A percentile compares a stretch with the other conserved stretches of the same genome.
Conservation (phyloP, 1,284 basidiomycete genomes). For the Ceratorhiza oryzae-sativae region DNA sequence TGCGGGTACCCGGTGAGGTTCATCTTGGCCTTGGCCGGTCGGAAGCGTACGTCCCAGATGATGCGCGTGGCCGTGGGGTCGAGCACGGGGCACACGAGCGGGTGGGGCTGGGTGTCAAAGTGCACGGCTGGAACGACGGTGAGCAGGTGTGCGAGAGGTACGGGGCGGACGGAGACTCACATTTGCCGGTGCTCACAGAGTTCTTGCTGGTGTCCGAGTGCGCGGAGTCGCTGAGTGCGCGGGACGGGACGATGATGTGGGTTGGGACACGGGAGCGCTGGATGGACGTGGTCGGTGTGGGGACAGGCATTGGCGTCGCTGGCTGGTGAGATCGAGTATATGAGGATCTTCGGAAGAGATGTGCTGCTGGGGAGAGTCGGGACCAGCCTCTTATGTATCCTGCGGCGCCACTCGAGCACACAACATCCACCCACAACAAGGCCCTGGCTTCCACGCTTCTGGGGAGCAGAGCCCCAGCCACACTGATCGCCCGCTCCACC, state of each 20-base stretch:
- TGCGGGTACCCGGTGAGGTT: conserved; percentile 17
- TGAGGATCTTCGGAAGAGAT: conserved; percentile 22
- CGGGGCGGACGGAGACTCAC: conserved; percentile 7
- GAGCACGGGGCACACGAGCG: conserved; percentile 16
- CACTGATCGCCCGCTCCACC: neutral
- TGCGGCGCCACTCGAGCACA: conserved; percentile 14
- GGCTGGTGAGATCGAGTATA: neutral
- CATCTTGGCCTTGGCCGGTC: conserved; percentile 33
- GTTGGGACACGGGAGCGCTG: neutral
- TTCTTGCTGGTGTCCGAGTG: conserved; percentile 31
- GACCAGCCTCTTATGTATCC: neutral
- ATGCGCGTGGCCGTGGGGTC: conserved; percentile 18
- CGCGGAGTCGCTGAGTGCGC: conserved; percentile 10
- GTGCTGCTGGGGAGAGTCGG: neutral
- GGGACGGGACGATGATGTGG: neutral
- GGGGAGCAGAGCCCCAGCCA: conserved; percentile 19
- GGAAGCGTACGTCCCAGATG: conserved; percentile 36
- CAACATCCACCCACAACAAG: neutral
- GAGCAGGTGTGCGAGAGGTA: neutral
- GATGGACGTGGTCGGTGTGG: neutral
- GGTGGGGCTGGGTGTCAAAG: conserved; percentile 28
- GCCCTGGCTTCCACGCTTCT: conserved; percentile 18
- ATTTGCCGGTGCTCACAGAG: conserved; percentile 16
- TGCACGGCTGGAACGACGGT: conserved; percentile 17
- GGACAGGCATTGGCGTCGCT: conserved; percentile 14